Evolutionary conservation across 192 early-diverging fungal species (phyloP), one percentile per base, ranked within the genome.

Genomic region (Gonapodya prolifera): DNA sequence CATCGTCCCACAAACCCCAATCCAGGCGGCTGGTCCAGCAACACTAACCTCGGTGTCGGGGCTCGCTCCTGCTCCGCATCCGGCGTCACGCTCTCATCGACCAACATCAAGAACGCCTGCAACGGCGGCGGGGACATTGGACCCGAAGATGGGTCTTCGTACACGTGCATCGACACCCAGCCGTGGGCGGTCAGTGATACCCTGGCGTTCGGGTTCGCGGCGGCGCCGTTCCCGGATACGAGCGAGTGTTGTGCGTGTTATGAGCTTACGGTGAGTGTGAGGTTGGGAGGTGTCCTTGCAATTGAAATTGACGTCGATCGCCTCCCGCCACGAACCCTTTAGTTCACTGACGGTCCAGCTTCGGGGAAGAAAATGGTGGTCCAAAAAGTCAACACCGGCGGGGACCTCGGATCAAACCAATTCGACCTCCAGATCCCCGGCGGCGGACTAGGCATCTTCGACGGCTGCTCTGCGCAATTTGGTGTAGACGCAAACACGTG

Each of bases 351-450:
- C 0, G 29, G 75, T 34, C 70, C 77, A 29, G 34, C 69, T 45
- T 30, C 33, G 33, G 77, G 77, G 33, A 77, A 77, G 2, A 69
- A 29, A 29, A 33, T 77, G 17, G 77, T 77, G 29, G 77, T 77
- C 17, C 77, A 77, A 45, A 76, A 69, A 17, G 69, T 61, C 28
- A 77, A 77, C 31, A 35, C 35, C 28, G 77, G 77, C 32, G 1
- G 69, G 31, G 77, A 77, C 74, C 30, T 77, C 8, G 77, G 70
- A 33, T 32, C 34, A 0, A 45, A 30, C 30, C 77, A 77, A 45
- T 77, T 77, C 34, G 77, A 77, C 74, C 33, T 77, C 33, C 33
- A 35, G 74, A 77, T 77, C 0, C 77, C 77, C 0, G 77, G 77
- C 0, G 77, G 77, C 33, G 77, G 77, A 30, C 34, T 77, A 1